Evolutionary conservation across 805 yeast species (phyloP).

Genomic region (Torulaspora delbrueckii): DNA sequence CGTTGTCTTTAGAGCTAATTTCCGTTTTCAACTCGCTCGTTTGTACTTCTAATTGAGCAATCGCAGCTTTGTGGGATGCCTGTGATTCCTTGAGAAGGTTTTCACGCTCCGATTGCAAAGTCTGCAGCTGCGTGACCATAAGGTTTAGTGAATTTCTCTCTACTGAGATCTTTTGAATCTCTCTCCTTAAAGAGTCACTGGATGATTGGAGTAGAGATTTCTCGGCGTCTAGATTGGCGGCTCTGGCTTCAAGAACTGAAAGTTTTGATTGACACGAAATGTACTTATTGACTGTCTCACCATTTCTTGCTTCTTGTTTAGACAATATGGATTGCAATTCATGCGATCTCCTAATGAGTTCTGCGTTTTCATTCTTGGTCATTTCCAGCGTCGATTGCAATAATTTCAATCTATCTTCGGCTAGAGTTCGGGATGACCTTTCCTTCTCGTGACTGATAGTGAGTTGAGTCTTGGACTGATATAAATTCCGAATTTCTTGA

Average conservation of each 20-base stretch:
- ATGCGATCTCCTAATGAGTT: conserved; percentile 39
- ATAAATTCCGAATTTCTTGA: conserved; percentile 39
- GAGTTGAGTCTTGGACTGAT: conserved; percentile 43
- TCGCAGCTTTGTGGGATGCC: conserved; percentile 44
- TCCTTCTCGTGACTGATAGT: conserved; percentile 49
- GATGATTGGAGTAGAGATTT: conserved; percentile 45
- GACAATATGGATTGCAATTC: conserved; percentile 41
- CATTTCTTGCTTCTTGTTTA: conserved; percentile 47
- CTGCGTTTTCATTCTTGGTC: conserved; percentile 43
- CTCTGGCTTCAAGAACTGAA: conserved; percentile 42
- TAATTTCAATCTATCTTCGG: conserved; percentile 47
- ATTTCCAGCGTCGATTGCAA: conserved; percentile 39
- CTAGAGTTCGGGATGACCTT: conserved; percentile 49
- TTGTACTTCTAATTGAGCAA: conserved; percentile 43
- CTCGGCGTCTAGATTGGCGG: conserved; percentile 51
- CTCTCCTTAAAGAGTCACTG: conserved; percentile 48
- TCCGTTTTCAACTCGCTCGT: conserved; percentile 2
- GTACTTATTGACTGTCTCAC: conserved; percentile 49
- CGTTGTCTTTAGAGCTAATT: conserved; percentile 45
- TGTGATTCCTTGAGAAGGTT: conserved; percentile 45
- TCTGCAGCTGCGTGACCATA: conserved; percentile 55
- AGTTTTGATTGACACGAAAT: conserved; percentile 46
- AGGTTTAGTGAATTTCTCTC: conserved; percentile 59
- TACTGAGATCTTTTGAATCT: conserved; percentile 46
- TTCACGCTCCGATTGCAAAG: conserved; percentile 59